These are phyloP conservation scores for Thermomucor indicae-seudaticae DNA, from an alignment of 371 early-diverging fungal genomes.

Conservation along the genomic window DNA sequence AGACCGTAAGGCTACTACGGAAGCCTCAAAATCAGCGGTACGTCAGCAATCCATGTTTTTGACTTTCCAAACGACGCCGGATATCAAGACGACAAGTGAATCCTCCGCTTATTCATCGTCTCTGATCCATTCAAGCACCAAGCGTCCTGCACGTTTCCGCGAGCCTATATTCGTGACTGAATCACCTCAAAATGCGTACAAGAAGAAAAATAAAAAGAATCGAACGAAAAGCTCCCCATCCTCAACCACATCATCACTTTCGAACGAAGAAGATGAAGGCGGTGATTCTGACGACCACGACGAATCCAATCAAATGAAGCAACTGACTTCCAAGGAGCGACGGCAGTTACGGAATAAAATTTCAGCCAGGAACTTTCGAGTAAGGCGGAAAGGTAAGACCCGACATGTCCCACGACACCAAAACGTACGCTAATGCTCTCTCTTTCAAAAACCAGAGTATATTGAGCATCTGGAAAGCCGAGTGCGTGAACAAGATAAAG, in stretches of 20 bases:
- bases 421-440: not conserved
- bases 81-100: too few relatives aligned
- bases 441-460: constrained; percentile 4
- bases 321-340: constrained; percentile 75
- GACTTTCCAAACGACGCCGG: too few relatives aligned
- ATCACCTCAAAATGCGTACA: constrained; percentile 16
- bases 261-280: constrained; percentile 11
- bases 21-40: too few relatives aligned
- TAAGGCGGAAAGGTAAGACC: constrained; percentile 76
- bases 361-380: constrained; percentile 85
- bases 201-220: constrained; percentile 12
- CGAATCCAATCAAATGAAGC: constrained; percentile 32
- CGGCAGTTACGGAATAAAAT: constrained; percentile 86
- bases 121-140: too few relatives aligned
- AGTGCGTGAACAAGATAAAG: constrained; percentile 13
- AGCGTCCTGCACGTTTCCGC: not conserved
- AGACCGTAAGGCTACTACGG: too few relatives aligned
- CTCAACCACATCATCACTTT: not conserved
- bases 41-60: too few relatives aligned
- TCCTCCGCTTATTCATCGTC: too few relatives aligned
- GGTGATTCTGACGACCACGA: constrained; percentile 4
- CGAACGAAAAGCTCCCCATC: too few relatives aligned
- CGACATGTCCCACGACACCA: not conserved
- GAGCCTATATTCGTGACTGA: constrained; percentile 23
- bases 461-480: constrained; percentile 14